Evolutionary conservation across 768 basidiomycete species (phyloP), one percentile per base, ranked within the genome.

Genomic region (Termitomyces sp.): DNA sequence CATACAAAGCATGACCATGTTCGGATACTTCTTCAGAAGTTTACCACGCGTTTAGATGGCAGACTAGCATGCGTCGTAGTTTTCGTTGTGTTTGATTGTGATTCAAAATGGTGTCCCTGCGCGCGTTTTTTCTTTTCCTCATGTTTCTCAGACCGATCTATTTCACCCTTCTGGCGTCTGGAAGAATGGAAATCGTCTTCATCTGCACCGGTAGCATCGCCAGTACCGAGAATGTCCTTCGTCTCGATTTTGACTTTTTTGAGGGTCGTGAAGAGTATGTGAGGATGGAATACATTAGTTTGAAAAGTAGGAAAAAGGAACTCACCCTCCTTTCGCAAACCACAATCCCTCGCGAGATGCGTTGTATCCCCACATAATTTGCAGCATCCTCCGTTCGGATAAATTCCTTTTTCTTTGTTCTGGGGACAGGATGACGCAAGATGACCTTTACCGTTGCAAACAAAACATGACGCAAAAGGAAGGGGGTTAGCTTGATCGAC

Each of bases 151-250:
- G 85, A 82, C 31, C 72, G 77, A 31, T 89, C 84, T 0, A 91
- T 76, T 59, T 87, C 84, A 11, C 70, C 73, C 47, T 77, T 82
- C 55, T 75, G 80, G 46, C 93, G 81, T 68, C 87, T 88, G 70
- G 94, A 80, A 0, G 78, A 77, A 70, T 95, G 94, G 73, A 95
- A 97, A 69, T 97, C 95, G 67, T 98, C 95, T 70, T 98, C 95
- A 68, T 98, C 95, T 9, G 95, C 88, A 24, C 93, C 93, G 0
- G 81, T 85, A 41, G 78, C 84, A 33, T 68, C 69, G 18, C 82
- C 81, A 7, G 80, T 71, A 18, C 85, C 79, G 0, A 82, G 63
- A 0, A 78, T 63, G 7, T 66, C 63, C 3, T 75, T 68, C 3
- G 69, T 72, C 12, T 81, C 70, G 0, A 72, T 67, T 22, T 72